Percentiles rank a stretch among this genome's conserved stretches.
These are phyloP conservation scores for Penicillium sp. DNA, from an alignment of 2,329 filamentous ascomycete species.

Conservation along the genomic window DNA sequence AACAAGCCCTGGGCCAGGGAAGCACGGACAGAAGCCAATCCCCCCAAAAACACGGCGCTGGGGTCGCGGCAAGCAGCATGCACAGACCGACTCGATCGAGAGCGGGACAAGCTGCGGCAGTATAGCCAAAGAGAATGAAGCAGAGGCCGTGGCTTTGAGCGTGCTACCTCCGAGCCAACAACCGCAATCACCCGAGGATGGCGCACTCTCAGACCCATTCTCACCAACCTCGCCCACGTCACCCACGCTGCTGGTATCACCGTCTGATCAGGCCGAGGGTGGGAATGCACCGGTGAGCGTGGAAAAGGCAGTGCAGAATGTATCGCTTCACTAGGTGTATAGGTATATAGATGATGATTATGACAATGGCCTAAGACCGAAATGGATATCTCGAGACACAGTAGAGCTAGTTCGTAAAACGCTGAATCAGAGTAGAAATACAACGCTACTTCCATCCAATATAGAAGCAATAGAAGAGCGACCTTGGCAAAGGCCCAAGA, in stretches of 20 bases:
- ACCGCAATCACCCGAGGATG: neutral
- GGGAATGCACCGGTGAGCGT: conserved; percentile 26
- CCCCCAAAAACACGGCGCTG: conserved; percentile 45
- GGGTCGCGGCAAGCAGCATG: conserved; percentile 31
- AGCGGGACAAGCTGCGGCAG: conserved; percentile 18
- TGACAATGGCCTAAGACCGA: neutral
- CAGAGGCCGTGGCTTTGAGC: conserved; percentile 9
- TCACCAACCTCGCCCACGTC: conserved; percentile 23
- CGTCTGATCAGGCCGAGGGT: conserved; percentile 2
- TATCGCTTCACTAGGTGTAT: conserved; percentile 22
- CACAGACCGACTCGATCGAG: conserved; percentile 26
- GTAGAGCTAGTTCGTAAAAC: conserved; percentile 1
- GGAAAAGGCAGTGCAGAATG: conserved; percentile 36
- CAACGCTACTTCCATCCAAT: neutral
- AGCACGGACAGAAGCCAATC: conserved; percentile 36
- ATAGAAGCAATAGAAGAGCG: neutral
- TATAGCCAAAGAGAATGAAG: conserved; percentile 13
- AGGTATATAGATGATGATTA: neutral
- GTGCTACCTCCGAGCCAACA: neutral
- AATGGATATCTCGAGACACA: neutral
- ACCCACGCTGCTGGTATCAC: conserved; percentile 18
- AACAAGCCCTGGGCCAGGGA: conserved; percentile 6
- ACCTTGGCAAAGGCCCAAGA: neutral
- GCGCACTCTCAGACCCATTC: conserved; percentile 15
- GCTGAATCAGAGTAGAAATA: conserved; percentile 1